These are phyloP conservation scores for Saccharomyces hybrid DNA, from an alignment of 1,139 yeast genomes.

Conservation along the genomic window DNA sequence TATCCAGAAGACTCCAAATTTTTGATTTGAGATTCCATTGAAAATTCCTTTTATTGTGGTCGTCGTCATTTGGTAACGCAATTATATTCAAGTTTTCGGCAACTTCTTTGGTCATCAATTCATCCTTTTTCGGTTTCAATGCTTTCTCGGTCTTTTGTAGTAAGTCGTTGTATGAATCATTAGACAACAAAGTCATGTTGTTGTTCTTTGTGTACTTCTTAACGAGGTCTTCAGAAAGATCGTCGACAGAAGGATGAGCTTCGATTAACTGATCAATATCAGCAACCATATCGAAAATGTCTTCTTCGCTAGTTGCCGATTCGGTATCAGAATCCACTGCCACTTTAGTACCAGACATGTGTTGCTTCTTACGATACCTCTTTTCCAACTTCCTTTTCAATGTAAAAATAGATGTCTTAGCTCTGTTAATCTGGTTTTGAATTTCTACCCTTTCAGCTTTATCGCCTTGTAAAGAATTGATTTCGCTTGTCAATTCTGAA, in stretches of 20 bases:
- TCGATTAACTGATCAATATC: neutral
- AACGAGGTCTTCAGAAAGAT: neutral
- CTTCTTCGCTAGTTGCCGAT: neutral
- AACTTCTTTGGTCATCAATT: neutral
- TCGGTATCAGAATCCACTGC: neutral
- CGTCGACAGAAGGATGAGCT: neutral
- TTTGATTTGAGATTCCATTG: neutral
- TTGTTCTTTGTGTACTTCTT: slow-evolving; percentile 1
- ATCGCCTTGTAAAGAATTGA: neutral
- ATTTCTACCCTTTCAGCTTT: neutral
- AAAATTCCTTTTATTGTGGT: neutral
- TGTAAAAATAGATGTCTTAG: neutral
- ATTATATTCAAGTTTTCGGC: neutral
- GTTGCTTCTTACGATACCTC: neutral
- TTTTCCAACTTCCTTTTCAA: neutral
- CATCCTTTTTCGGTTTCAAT: neutral
- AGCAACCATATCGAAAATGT: neutral
- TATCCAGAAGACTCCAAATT: neutral
- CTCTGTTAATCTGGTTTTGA: neutral
- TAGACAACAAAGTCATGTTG: neutral
- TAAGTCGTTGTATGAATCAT: slow-evolving; percentile 1
- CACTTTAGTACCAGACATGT: neutral
- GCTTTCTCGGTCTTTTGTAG: neutral
- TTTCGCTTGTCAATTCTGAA: neutral
- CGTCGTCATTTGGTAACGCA: neutral